Conservation (phyloP, 179 eudicot species). For the Pouteria campechiana region DNA sequence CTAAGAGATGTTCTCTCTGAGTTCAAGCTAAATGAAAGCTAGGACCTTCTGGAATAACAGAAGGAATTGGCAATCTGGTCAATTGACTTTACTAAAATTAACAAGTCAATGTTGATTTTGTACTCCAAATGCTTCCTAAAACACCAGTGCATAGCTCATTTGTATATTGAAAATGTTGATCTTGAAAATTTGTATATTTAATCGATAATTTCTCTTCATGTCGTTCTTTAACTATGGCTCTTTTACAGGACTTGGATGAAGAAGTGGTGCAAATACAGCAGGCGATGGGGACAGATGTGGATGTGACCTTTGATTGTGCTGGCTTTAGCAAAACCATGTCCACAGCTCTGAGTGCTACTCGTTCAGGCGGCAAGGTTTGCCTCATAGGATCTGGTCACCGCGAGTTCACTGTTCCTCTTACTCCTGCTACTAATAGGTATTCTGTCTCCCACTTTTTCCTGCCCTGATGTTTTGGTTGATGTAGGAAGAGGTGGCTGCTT, state of each 20-base stretch:
- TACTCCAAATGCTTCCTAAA: no score
- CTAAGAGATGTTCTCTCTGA: no score
- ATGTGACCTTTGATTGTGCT: slow-evolving; percentile 82
- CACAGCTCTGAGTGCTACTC: slow-evolving; percentile 68
- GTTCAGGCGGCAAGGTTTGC: slow-evolving; percentile 88
- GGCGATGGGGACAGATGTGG: slow-evolving; percentile 65
- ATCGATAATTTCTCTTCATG: no score
- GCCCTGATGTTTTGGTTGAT: background rate
- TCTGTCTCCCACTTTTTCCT: background rate
- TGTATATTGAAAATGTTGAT: no score
- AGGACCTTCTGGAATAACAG: no score
- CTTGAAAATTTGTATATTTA: no score
- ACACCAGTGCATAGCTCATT: no score
- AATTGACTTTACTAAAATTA: no score
- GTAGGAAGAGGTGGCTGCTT: no score
- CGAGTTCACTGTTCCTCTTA: slow-evolving; percentile 84
- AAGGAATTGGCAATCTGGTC: no score
- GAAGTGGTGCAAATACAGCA: slow-evolving; percentile 53
- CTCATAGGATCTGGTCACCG: slow-evolving; percentile 93
- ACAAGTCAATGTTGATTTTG: no score
- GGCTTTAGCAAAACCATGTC: slow-evolving; percentile 93
- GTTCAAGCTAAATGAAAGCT: no score
- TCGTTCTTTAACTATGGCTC: background rate
- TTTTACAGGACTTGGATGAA: slow-evolving; percentile 43
- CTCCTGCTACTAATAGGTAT: slow-evolving; percentile 93